A percentile compares a stretch with the other conserved stretches of the same genome.
These are phyloP conservation scores for Prorocentrum cordatum DNA, from an alignment of 169 alveolate species.

Conservation along the genomic window DNA sequence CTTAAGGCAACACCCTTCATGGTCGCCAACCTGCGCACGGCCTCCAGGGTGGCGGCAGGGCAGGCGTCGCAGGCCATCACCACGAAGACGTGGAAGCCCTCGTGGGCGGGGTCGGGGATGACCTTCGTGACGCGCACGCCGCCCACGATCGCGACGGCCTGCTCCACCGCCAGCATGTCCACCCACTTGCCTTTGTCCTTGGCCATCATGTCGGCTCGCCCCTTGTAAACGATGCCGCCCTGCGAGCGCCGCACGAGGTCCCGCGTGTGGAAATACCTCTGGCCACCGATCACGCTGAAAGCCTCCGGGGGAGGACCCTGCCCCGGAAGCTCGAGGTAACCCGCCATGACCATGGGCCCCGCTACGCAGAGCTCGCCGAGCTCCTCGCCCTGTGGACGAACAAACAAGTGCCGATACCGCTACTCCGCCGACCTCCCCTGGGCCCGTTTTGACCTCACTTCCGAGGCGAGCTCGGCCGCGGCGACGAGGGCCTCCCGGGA, in stretches of 20 bases:
- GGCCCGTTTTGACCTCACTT: too few species aligned
- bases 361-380: background rate
- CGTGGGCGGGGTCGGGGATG: background rate
- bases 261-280: conserved; percentile 1
- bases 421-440: too few species aligned
- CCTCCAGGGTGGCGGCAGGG: background rate
- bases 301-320: background rate
- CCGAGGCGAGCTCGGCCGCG: too few species aligned
- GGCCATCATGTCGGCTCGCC: conserved; percentile 28
- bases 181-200: conserved; percentile 31
- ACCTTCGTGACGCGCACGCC: background rate
- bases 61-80: background rate
- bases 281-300: background rate
- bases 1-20: background rate
- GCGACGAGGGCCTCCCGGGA: too few species aligned
- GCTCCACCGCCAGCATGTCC: background rate
- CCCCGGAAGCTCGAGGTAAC: background rate
- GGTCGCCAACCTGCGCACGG: background rate
- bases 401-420: too few species aligned
- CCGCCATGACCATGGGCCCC: conserved; percentile 5
- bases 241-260: conserved; percentile 7
- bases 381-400: background rate
- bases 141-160: background rate
- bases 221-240: background rate
- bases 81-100: background rate